These are phyloP conservation scores for Talaromyces trachyspermus DNA, from an alignment of 495 filamentous ascomycete species.

Conservation along the genomic window DNA sequence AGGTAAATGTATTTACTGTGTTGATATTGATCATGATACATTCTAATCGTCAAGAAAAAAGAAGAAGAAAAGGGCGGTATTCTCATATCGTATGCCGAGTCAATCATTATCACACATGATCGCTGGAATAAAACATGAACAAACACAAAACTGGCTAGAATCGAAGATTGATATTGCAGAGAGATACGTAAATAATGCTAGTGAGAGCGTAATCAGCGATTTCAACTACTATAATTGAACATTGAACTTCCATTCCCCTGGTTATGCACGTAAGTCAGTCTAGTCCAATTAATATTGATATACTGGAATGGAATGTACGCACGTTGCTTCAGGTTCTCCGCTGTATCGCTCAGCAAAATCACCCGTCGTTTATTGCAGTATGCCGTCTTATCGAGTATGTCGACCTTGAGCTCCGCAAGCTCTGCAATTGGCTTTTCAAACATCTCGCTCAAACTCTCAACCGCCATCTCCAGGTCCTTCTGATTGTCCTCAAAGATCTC, in stretches of 20 bases:
- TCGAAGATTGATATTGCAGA: too few relatives aligned
- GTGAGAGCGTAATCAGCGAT: too few relatives aligned
- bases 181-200: too few relatives aligned
- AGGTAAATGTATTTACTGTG: too few relatives aligned
- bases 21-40: too few relatives aligned
- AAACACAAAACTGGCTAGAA: neutral
- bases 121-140: neutral
- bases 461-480: conserved; percentile 93
- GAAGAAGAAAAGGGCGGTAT: too few relatives aligned
- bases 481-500: conserved; percentile 99
- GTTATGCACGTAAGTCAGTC: neutral
- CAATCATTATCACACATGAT: neutral
- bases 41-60: too few relatives aligned
- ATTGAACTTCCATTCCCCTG: conserved; percentile 41
- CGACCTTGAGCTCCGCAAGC: conserved; percentile 78
- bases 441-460: conserved; percentile 92
- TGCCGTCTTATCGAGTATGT: conserved; percentile 95
- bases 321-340: conserved; percentile 83
- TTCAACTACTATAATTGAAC: conserved; percentile 29
- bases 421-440: conserved; percentile 91
- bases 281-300: conserved; percentile 6
- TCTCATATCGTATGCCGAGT: too few relatives aligned
- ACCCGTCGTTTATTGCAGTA: conserved; percentile 91
- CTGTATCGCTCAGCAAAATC: conserved; percentile 85
- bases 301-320: conserved; percentile 23